phyloP scores from a whole-genome alignment of 2,329 filamentous ascomycete genomes.

The Nothophoma quercina region DNA sequence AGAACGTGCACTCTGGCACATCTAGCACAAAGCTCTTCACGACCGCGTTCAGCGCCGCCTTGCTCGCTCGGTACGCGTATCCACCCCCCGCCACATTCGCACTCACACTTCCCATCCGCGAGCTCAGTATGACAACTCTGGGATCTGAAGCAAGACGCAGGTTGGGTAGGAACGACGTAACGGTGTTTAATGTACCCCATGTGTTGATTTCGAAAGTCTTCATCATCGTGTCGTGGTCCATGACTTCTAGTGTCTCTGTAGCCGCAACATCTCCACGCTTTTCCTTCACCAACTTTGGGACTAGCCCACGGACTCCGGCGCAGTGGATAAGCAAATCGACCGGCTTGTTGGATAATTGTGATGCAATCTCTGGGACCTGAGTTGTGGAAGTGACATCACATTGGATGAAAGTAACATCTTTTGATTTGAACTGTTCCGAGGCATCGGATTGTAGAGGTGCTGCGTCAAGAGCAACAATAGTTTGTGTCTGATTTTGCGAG shows the following conservation, averaged over 20 bases:
- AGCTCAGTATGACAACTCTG: conserved; percentile 52
- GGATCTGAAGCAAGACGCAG: conserved; percentile 26
- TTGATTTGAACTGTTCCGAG: not conserved
- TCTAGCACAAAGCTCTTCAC: conserved; percentile 55
- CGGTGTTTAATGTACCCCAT: conserved; percentile 52
- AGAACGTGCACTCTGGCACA: conserved; percentile 52
- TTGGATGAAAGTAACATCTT: conserved; percentile 18
- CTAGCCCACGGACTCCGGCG: conserved; percentile 56
- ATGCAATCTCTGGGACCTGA: conserved; percentile 17
- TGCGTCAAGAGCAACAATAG: conserved; percentile 35
- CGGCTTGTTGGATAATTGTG: conserved; percentile 22
- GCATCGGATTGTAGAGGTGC: conserved; percentile 2
- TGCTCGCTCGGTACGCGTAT: conserved; percentile 58
- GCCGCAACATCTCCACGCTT: conserved; percentile 45
- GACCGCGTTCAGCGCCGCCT: conserved; percentile 57
- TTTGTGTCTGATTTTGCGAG: conserved; percentile 11
- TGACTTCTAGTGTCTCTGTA: conserved; percentile 52
- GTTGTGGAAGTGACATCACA: conserved; percentile 18
- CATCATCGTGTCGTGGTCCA: conserved; percentile 51
- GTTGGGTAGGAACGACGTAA: conserved; percentile 49
- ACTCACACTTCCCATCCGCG: conserved; percentile 54
- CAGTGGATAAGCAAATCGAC: conserved; percentile 55
- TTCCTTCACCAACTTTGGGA: conserved; percentile 35
- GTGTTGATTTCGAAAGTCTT: conserved; percentile 53
- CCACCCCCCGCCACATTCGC: conserved; percentile 52